phyloP scores from a whole-genome alignment of 2,329 filamentous ascomycete species.

The Cytospora piceae region DNA sequence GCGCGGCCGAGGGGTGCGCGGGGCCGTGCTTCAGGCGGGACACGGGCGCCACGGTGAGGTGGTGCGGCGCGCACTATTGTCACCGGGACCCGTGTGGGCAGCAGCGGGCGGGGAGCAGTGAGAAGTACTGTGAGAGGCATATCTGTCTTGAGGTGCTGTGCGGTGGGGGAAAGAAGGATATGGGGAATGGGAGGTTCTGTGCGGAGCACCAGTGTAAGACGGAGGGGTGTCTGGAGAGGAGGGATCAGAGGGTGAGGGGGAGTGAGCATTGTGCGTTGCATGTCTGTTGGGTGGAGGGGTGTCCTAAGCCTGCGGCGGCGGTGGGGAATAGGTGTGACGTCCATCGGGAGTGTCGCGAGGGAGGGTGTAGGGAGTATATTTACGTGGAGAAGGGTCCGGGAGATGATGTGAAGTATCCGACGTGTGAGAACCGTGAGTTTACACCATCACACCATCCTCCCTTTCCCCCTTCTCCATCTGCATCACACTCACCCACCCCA shows the following conservation, averaged over 20 bases:
- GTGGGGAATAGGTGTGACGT: constrained; percentile 17
- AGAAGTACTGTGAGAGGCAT: constrained; percentile 17
- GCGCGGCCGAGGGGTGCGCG: constrained; percentile 25
- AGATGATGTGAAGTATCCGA: constrained; percentile 8
- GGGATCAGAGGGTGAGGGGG: constrained; percentile 15
- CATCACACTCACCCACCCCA: no score
- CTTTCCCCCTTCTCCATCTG: background rate
- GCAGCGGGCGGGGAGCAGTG: constrained; percentile 3
- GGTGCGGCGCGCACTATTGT: constrained; percentile 32
- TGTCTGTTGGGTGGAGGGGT: constrained; percentile 20
- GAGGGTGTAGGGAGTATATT: constrained; percentile 22
- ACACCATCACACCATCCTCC: background rate
- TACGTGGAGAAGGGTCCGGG: constrained; percentile 21
- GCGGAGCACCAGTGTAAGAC: constrained; percentile 19
- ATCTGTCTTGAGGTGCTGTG: constrained; percentile 23
- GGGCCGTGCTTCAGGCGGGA: constrained; percentile 27
- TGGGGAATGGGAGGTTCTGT: constrained; percentile 20
- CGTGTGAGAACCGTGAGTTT: constrained; percentile 22
- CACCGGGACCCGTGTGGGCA: constrained; percentile 18
- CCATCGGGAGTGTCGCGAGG: constrained; percentile 14
- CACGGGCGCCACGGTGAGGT: constrained; percentile 18
- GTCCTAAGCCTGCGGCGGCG: constrained; percentile 3
- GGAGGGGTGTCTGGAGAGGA: constrained; percentile 22
- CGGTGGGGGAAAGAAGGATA: constrained; percentile 3
- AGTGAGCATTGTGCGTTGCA: constrained; percentile 22